Evolutionary conservation across 2,329 filamentous ascomycete species (phyloP).

Genomic region (Fusarium cyanostomum): DNA sequence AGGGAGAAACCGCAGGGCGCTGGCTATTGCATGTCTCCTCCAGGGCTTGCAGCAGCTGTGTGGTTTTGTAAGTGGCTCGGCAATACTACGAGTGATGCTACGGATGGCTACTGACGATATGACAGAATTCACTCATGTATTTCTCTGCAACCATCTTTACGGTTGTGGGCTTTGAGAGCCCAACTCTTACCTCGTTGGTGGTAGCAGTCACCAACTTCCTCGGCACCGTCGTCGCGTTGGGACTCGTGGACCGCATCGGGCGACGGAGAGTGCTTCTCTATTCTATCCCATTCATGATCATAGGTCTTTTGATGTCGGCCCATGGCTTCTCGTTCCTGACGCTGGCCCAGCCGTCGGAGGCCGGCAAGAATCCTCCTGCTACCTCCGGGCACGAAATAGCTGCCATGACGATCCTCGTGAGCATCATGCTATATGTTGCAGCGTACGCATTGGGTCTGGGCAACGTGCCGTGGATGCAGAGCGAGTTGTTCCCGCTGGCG

Average conservation of each 20-base stretch:
- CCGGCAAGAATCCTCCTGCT: constrained; percentile 29
- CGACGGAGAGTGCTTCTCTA: constrained; percentile 81
- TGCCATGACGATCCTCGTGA: constrained; percentile 70
- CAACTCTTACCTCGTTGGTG: constrained; percentile 80
- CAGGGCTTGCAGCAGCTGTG: constrained; percentile 90
- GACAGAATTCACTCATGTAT: constrained; percentile 88
- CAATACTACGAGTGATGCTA: background rate
- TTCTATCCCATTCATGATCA: constrained; percentile 85
- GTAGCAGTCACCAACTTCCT: constrained; percentile 86
- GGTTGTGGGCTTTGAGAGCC: constrained; percentile 79
- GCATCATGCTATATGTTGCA: constrained; percentile 85
- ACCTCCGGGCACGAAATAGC: constrained; percentile 45
- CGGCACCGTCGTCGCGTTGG: constrained; percentile 79
- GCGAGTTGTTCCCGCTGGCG: constrained; percentile 84
- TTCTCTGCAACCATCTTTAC: constrained; percentile 86
- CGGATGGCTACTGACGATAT: constrained; percentile 6
- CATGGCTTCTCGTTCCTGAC: constrained; percentile 75
- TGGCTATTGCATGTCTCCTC: constrained; percentile 85
- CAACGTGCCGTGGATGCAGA: constrained; percentile 96
- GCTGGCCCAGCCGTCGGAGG: constrained; percentile 47
- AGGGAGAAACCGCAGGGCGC: constrained; percentile 74
- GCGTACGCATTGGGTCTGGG: constrained; percentile 88
- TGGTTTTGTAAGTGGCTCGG: constrained; percentile 70
- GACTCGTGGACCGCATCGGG: constrained; percentile 81
- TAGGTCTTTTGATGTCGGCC: constrained; percentile 76